phyloP scores from a whole-genome alignment of 768 basidiomycete species.

The Russula sp. region DNA sequence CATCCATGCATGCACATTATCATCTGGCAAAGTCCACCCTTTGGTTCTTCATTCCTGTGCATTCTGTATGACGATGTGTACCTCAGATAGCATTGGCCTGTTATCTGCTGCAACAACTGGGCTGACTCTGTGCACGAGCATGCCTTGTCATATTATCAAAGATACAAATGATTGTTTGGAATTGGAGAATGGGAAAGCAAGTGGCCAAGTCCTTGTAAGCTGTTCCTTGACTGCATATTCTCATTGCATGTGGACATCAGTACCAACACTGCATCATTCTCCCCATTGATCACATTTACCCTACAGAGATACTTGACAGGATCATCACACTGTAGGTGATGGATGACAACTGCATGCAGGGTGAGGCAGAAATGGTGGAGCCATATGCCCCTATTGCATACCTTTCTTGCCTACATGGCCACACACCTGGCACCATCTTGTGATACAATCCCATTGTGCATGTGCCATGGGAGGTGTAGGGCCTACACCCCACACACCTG shows the following conservation, averaged over 20 bases:
- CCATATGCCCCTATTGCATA: not conserved
- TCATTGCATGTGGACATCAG: not conserved
- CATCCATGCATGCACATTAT: constrained; percentile 7
- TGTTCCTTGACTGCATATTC: no score
- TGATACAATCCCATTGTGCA: not conserved
- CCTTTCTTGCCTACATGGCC: constrained; percentile 12
- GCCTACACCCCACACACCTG: constrained; percentile 2
- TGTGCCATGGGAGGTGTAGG: constrained; percentile 12
- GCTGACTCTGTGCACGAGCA: constrained; percentile 1
- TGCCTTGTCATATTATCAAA: not conserved
- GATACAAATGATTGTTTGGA: constrained; percentile 1
- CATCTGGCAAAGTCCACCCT: constrained; percentile 12
- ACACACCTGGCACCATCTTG: not conserved
- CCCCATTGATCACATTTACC: not conserved
- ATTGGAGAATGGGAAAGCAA: constrained; percentile 9
- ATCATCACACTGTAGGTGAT: constrained; percentile 6
- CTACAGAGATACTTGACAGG: constrained; percentile 6
- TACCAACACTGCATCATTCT: constrained; percentile 6
- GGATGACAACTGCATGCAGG: constrained; percentile 9
- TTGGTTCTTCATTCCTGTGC: not conserved
- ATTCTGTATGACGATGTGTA: not conserved
- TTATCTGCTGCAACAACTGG: constrained; percentile 2
- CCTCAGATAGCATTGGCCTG: not conserved
- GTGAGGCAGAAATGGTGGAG: not conserved
- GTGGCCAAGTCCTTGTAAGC: constrained; percentile 6